These are phyloP conservation scores for Microcyclospora tardicrescens DNA, from an alignment of 2,329 filamentous ascomycete genomes.

Conservation along the genomic window DNA sequence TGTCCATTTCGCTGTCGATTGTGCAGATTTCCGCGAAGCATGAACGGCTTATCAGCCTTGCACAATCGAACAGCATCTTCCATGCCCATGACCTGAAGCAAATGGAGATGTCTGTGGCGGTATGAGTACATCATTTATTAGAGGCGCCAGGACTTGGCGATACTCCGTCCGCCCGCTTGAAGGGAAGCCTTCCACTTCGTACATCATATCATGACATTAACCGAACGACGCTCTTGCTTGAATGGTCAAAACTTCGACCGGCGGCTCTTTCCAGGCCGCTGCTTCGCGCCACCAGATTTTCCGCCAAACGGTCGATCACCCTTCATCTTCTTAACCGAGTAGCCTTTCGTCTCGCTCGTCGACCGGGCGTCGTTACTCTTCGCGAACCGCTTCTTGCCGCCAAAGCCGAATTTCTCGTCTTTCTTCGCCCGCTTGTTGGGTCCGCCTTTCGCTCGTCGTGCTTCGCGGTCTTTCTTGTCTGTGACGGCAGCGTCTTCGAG, in stretches of 20 bases:
- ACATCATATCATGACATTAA: too few species aligned
- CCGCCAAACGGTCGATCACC: slow-evolving; percentile 17
- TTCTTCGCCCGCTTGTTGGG: slow-evolving; percentile 73
- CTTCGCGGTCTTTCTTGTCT: slow-evolving; percentile 31
- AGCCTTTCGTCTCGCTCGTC: slow-evolving; percentile 66
- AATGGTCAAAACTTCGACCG: not conserved
- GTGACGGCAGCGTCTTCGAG: slow-evolving; percentile 54
- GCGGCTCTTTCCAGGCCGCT: slow-evolving; percentile 27
- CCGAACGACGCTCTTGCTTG: too few species aligned
- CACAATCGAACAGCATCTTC: too few species aligned
- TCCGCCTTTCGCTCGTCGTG: slow-evolving; percentile 24
- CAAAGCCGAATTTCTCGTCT: slow-evolving; percentile 87
- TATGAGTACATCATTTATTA: too few species aligned
- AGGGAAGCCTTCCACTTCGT: too few species aligned
- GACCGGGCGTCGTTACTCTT: slow-evolving; percentile 87
- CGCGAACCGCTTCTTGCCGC: slow-evolving; percentile 80
- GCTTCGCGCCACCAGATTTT: slow-evolving; percentile 18
- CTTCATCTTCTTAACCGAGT: slow-evolving; percentile 82
- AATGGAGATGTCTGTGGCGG: too few species aligned
- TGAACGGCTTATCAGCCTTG: too few species aligned
- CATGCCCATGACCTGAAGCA: too few species aligned
- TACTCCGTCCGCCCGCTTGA: too few species aligned
- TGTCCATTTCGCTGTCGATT: too few species aligned
- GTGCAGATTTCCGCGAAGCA: too few species aligned
- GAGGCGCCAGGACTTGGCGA: too few species aligned